Evolutionary conservation across 768 basidiomycete genomes (phyloP), one percentile per base, ranked within the genome.

Genomic region (Clitopilus hobsonii): DNA sequence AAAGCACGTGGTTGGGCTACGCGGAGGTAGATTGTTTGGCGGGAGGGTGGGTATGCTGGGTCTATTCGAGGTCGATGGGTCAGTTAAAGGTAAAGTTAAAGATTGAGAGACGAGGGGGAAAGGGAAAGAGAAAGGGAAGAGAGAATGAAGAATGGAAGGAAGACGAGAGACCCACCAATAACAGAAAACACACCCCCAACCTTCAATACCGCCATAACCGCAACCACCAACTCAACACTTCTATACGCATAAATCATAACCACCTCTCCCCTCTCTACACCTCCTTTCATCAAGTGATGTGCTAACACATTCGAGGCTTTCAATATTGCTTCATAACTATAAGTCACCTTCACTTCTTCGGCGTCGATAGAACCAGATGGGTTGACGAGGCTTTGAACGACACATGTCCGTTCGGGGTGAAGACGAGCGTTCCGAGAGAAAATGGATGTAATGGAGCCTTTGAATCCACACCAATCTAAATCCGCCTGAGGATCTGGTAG

Each of bases 211-310:
- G 92, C 97, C 88, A 99, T 91, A 6, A 98, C 94, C 5, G 96
- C 95, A 2, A 98, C 90, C 1, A 97, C 91, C 52, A 99, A 86
- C 68, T 99, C 96, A 48, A 98, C 94, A 61, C 91, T 93, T 28
- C 97, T 84, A 64, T 97, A 87, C 1, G 96, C 96, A 65, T 98
- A 99, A 18, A 99, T 89, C 88, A 96, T 98, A 52, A 98, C 94
- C 18, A 98, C 94, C 59, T 99, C 97, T 64, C 95, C 96, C 28
- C 92, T 78, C 69, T 94, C 80, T 3, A 99, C 74, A 5, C 97
- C 97, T 13, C 83, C 84, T 60, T 86, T 83, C 36, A 98, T 74
- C 56, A 99, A 81, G 62, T 95, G 84, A 65, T 98, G 95, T 0
- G 96, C 88, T 10, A 99, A 79, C 26, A 94, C 77, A 66, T 98